Evolutionary conservation across 345 rosid genomes (phyloP).

Genomic region (Brassica incana): DNA sequence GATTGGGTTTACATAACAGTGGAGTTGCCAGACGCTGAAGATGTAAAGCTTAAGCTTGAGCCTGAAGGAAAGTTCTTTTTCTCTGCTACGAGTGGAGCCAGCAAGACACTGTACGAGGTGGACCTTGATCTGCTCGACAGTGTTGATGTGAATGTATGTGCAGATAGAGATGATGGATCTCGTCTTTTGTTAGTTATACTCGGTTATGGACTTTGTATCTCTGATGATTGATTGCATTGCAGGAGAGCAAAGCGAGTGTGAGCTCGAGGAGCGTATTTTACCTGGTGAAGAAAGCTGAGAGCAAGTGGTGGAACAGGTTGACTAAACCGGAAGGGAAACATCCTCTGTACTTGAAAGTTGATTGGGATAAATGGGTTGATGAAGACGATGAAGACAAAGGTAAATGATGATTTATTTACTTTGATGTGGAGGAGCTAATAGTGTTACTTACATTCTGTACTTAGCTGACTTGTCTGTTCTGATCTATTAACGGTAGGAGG

Average conservation of each 20-base stretch:
- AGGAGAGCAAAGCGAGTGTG: conserved; percentile 58
- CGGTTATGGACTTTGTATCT: not conserved
- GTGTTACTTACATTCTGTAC: not conserved
- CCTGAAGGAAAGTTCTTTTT: conserved; percentile 59
- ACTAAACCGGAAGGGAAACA: conserved; percentile 48
- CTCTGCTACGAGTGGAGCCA: conserved; percentile 52
- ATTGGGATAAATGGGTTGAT: conserved; percentile 70
- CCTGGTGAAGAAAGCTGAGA: conserved; percentile 53
- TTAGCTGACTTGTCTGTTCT: conserved; percentile 7
- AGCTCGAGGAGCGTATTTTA: conserved; percentile 49
- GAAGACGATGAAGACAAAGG: conserved; percentile 58
- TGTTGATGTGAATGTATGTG: conserved; percentile 51
- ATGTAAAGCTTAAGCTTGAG: conserved; percentile 56
- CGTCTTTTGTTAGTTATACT: not conserved
- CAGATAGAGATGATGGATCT: not conserved
- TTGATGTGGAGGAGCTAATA: not conserved
- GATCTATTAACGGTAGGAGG: conserved; percentile 15
- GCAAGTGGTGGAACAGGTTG: conserved; percentile 62
- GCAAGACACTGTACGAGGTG: conserved; percentile 49
- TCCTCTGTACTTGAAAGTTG: conserved; percentile 54
- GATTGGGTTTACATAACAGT: conserved; percentile 54
- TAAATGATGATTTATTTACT: not conserved
- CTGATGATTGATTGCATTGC: not conserved
- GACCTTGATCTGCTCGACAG: conserved; percentile 49
- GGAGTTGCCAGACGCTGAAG: conserved; percentile 57